Evolutionary conservation across 768 basidiomycete genomes (phyloP), one percentile per base, ranked within the genome.

Genomic region (Suillus paluster): DNA sequence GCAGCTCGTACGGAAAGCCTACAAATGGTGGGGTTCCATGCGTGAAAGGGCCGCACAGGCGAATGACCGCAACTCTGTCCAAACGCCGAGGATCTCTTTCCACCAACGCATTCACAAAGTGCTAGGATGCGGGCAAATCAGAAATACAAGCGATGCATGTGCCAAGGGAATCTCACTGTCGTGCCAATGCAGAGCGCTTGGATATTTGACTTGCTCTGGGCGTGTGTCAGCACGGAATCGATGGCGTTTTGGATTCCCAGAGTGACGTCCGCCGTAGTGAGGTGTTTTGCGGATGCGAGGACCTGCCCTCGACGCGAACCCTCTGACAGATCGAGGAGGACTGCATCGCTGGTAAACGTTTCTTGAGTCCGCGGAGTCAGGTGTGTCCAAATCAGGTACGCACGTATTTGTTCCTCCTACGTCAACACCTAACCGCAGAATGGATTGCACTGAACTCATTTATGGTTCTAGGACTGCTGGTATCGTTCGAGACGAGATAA

Each of bases 61-160:
- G 82, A 53, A 90, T 79, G 41, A 89, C 86, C 0, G 86, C 88
- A 0, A 90, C 87, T 50, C 82, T 82, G 49, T 81, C 79, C 15
- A 89, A 73, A n/a, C 83, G 78, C 3, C 79, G 63, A 6, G 80
- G 72, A 69, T 88, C 83, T 27, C 80, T 70, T 73, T 88, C 86
- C 19, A 89, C 78, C 3, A 90, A 81, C 1, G 86, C 85, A 64
- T 89, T 86, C 27, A 86, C 77, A 61, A 86, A 86, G 68, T 84
- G 82, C 77, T 81, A 23, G 15, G 7, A 30, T 41, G 27, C 38
- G 67, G 65, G 68, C 64, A 64, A 72, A 48, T 58, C 57, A 58
- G 49, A 30, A 36, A 55, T 34, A 39, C 27, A 55, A 27, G 34
- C 36, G 10, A 11, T 39, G 23, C 25, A 8, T 50, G 41, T n/a